These are phyloP conservation scores for Fomitopsis schrenkii DNA, from an alignment of 1,284 basidiomycete species.

Conservation along the genomic window DNA sequence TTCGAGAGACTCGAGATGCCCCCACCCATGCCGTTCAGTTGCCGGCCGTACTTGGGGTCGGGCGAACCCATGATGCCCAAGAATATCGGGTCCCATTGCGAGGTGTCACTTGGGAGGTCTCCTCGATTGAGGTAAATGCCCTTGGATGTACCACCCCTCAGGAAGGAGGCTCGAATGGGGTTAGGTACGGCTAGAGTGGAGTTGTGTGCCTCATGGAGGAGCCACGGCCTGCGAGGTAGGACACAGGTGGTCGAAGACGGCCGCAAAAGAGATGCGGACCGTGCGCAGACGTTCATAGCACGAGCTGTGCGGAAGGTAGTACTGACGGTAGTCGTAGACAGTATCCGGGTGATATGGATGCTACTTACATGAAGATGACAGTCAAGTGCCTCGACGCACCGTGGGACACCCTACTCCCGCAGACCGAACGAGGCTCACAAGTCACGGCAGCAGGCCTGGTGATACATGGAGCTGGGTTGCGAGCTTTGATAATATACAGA, in stretches of 20 bases:
- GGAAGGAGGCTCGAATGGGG: slow-evolving; percentile 55
- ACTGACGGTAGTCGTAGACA: neutral
- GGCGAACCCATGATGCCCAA: slow-evolving; percentile 83
- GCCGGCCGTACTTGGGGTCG: slow-evolving; percentile 66
- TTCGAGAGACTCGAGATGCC: slow-evolving; percentile 79
- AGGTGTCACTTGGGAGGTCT: slow-evolving; percentile 45
- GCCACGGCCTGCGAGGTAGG: neutral
- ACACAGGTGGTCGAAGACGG: neutral
- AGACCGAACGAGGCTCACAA: neutral
- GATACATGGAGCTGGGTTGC: slow-evolving; percentile 9
- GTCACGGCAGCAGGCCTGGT: neutral
- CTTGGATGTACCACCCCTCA: slow-evolving; percentile 78
- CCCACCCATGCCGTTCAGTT: slow-evolving; percentile 83
- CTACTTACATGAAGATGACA: neutral
- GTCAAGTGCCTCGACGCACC: neutral
- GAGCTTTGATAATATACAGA: slow-evolving; percentile 5
- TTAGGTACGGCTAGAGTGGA: slow-evolving; percentile 20
- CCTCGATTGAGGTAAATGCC: slow-evolving; percentile 62
- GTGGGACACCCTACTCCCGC: too few relatives aligned
- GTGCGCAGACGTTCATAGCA: neutral
- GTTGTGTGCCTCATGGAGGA: neutral
- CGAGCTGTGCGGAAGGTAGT: neutral
- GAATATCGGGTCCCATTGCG: slow-evolving; percentile 59
- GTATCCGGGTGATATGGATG: neutral
- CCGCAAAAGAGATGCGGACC: neutral